Percentiles rank a stretch among this genome's conserved stretches.
Evolutionary conservation across 495 filamentous ascomycete genomes (phyloP).

Genomic region (Penicillium longicatenatum): DNA sequence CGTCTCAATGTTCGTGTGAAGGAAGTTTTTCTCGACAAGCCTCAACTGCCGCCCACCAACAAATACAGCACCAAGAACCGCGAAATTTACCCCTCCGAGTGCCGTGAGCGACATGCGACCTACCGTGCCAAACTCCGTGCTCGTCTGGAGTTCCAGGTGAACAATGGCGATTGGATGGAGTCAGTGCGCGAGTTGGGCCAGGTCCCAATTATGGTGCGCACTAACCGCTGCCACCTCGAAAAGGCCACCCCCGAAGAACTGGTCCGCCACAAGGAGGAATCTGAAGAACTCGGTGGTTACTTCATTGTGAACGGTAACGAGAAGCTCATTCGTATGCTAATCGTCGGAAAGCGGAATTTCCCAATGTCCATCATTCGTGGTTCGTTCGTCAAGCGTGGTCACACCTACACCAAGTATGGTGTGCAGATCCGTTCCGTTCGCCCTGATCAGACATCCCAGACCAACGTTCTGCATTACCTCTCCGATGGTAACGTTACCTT

Average conservation of each 20-base stretch:
- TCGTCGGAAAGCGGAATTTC: slow-evolving; percentile 86
- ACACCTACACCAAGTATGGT: slow-evolving; percentile 83
- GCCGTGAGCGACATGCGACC: slow-evolving; percentile 87
- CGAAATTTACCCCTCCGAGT: slow-evolving; percentile 89
- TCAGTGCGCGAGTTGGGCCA: slow-evolving; percentile 81
- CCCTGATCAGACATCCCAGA: slow-evolving; percentile 95
- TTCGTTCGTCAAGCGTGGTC: slow-evolving; percentile 83
- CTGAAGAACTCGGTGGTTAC: slow-evolving; percentile 90
- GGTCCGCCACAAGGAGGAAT: slow-evolving; percentile 84
- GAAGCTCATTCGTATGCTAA: slow-evolving; percentile 90
- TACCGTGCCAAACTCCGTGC: slow-evolving; percentile 86
- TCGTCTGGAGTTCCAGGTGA: slow-evolving; percentile 78
- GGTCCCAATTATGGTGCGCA: slow-evolving; percentile 92
- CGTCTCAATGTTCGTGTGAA: slow-evolving; percentile 70
- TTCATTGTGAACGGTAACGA: slow-evolving; percentile 74
- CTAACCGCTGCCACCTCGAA: slow-evolving; percentile 87
- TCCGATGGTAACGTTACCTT: slow-evolving; percentile 94
- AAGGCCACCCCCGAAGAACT: slow-evolving; percentile 78
- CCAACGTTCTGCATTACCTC: slow-evolving; percentile 94
- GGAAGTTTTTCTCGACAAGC: slow-evolving; percentile 76
- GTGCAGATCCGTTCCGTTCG: slow-evolving; percentile 89
- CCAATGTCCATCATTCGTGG: slow-evolving; percentile 90
- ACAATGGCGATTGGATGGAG: slow-evolving; percentile 80
- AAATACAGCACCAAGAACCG: slow-evolving; percentile 74
- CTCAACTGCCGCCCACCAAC: slow-evolving; percentile 72